phyloP scores from a whole-genome alignment of 129 eudicot genomes.

The Dittrichia graveolens region DNA sequence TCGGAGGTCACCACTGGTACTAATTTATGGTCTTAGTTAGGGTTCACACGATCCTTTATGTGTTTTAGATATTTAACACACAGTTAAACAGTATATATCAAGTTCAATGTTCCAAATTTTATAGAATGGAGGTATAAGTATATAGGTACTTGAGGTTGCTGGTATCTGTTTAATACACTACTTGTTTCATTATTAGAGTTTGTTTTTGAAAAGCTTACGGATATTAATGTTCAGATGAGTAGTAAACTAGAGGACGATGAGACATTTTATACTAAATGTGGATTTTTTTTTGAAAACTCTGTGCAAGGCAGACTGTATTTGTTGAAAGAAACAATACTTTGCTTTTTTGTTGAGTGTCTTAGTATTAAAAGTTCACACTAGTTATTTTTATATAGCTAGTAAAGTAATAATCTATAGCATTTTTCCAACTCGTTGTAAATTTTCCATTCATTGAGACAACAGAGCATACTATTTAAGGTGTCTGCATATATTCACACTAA shows the following conservation, averaged over 20 bases:
- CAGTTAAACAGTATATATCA: too few relatives aligned
- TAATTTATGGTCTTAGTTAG: too few relatives aligned
- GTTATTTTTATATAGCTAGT: not conserved
- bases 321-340: slow-evolving; percentile 11
- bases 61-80: too few relatives aligned
- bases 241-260: not conserved
- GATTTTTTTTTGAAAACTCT: not conserved
- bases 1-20: too few relatives aligned
- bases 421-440: not conserved
- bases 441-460: not conserved
- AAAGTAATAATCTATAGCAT: not conserved
- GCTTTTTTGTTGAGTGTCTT: slow-evolving; percentile 6
- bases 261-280: not conserved
- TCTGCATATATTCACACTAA: not conserved
- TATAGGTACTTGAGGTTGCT: not conserved
- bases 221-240: not conserved
- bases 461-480: not conserved
- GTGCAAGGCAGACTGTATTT: not conserved
- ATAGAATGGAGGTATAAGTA: not conserved
- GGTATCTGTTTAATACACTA: not conserved
- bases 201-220: not conserved
- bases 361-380: slow-evolving; percentile 1
- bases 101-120: not conserved
- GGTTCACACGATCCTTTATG: too few relatives aligned
- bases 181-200: not conserved